Evolutionary conservation across 192 early-diverging fungal species (phyloP).

Genomic region (Dissophora ornata): DNA sequence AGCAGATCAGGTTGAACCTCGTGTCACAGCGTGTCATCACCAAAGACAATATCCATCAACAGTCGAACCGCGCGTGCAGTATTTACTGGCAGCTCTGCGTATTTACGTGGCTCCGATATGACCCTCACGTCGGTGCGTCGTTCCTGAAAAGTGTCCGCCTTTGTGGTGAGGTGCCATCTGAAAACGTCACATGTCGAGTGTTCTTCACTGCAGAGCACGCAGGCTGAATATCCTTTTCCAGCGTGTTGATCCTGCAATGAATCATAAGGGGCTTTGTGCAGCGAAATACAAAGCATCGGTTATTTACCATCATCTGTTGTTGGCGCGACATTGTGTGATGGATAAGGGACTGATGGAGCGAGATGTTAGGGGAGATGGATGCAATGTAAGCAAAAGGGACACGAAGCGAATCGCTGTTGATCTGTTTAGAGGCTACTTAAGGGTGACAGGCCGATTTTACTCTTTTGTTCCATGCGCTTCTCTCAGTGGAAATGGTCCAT

Average conservation of each 20-base stretch:
- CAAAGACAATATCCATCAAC: no score
- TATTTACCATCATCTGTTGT: conserved; percentile 53
- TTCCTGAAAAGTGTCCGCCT: no score
- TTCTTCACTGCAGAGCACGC: no score
- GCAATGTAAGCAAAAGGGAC: conserved; percentile 2
- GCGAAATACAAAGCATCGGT: neutral
- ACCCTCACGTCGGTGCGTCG: no score
- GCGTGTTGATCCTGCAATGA: no score
- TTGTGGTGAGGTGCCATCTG: no score
- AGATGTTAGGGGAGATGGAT: conserved; percentile 7
- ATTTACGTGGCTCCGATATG: no score
- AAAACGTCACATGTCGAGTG: no score
- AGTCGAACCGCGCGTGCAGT: no score
- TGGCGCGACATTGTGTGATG: conserved; percentile 50
- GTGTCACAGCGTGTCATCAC: neutral
- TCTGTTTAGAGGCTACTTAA: conserved; percentile 26
- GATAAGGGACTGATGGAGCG: conserved; percentile 3
- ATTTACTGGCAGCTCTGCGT: no score
- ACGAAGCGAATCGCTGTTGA: conserved; percentile 2
- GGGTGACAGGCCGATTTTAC: conserved; percentile 7
- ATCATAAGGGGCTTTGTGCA: no score
- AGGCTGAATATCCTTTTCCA: no score
- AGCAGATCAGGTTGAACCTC: conserved; percentile 8
- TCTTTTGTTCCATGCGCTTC: conserved; percentile 26
- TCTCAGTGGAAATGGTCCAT: conserved; percentile 14